A percentile compares a stretch with the other conserved stretches of the same genome.
Conservation (phyloP, 495 filamentous ascomycete species). For the Barbatosphaeria neglecta region DNA sequence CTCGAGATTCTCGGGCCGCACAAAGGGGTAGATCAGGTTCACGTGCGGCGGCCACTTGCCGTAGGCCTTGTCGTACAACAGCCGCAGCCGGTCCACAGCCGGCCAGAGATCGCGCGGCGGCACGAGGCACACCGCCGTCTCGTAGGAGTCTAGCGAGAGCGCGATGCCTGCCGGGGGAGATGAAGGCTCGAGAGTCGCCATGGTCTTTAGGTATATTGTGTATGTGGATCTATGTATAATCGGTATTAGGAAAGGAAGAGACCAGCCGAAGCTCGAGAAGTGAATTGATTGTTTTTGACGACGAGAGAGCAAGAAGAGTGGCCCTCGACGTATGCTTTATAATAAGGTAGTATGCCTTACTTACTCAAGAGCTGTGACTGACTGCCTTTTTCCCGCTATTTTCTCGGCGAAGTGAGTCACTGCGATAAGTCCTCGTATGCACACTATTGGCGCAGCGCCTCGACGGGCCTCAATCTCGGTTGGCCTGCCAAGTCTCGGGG, state of each 20-base stretch:
- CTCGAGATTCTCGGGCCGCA: constrained; percentile 15
- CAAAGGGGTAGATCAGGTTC: constrained; percentile 50
- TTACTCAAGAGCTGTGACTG: too few relatives aligned
- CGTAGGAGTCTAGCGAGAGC: constrained; percentile 21
- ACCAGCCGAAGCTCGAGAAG: too few relatives aligned
- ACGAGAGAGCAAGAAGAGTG: too few relatives aligned
- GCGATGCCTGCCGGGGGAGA: constrained; percentile 1
- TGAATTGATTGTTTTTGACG: too few relatives aligned
- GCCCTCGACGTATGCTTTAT: too few relatives aligned
- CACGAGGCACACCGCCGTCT: constrained; percentile 40
- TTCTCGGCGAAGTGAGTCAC: background rate
- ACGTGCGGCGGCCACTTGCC: constrained; percentile 49
- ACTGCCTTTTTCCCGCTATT: too few relatives aligned
- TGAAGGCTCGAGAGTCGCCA: constrained; percentile 8
- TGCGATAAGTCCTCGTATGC: too few relatives aligned
- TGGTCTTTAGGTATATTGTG: constrained; percentile 1
- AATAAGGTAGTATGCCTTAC: too few relatives aligned
- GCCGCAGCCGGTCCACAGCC: constrained; percentile 34
- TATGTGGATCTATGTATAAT: background rate
- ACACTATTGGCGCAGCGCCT: background rate
- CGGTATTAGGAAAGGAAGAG: too few relatives aligned
- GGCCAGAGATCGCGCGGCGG: constrained; percentile 30
- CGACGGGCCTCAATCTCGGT: background rate
- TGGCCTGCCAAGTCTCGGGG: background rate
- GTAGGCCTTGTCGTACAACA: constrained; percentile 43